A percentile compares a stretch with the other conserved stretches of the same genome.
Evolutionary conservation across 768 basidiomycete genomes (phyloP).

Genomic region (Amanita rubescens): DNA sequence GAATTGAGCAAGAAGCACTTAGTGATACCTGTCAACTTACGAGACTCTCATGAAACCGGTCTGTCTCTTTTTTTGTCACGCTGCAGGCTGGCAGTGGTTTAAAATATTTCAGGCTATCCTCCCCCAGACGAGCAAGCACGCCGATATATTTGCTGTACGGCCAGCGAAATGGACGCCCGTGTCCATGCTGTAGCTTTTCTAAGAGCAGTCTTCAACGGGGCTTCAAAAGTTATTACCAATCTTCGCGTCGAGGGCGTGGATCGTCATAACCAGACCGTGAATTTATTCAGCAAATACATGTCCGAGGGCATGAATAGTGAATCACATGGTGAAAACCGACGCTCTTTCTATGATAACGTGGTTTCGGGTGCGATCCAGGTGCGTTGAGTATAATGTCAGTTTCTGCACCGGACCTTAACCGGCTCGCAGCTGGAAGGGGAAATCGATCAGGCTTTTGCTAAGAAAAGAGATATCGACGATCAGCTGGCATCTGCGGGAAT

Average conservation of each 20-base stretch:
- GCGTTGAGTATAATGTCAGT: conserved; percentile 1
- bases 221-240: background rate
- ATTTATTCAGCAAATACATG: background rate
- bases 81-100: background rate
- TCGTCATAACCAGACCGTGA: background rate
- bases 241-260: background rate
- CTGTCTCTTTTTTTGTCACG: background rate
- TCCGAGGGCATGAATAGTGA: background rate
- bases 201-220: background rate
- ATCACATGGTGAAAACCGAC: conserved; percentile 1
- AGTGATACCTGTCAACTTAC: conserved; percentile 6
- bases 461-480: background rate
- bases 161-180: background rate
- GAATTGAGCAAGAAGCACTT: conserved; percentile 1
- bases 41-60: background rate
- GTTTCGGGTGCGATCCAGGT: background rate
- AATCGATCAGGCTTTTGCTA: background rate
- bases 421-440: background rate
- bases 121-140: background rate
- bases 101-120: conserved; percentile 1
- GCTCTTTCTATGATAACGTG: background rate
- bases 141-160: background rate
- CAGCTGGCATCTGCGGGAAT: background rate
- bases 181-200: conserved; percentile 2
- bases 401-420: conserved; percentile 1